Conservation (phyloP, 2,329 filamentous ascomycete species). For the Tolypocladium sp. region DNA sequence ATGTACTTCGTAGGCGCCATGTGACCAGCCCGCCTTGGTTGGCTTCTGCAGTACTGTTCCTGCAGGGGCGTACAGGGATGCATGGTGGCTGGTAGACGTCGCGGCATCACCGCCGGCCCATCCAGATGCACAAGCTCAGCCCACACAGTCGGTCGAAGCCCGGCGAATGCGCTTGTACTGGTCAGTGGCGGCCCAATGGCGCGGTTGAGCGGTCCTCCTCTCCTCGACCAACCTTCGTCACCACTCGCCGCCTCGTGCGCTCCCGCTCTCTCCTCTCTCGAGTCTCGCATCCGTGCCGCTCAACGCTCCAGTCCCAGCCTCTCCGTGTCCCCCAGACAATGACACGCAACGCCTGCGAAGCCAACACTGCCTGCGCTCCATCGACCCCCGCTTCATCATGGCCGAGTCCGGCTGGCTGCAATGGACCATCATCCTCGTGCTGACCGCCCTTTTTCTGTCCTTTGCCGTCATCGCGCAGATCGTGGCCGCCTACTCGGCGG, state of each 20-base stretch:
- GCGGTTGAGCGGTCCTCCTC: neutral
- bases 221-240: neutral
- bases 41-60: neutral
- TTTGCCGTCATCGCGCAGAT: constrained; percentile 45
- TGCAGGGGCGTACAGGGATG: constrained; percentile 1
- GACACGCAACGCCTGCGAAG: constrained; percentile 4
- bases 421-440: constrained; percentile 48
- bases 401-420: constrained; percentile 40
- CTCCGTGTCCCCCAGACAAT: neutral
- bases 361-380: constrained; percentile 6
- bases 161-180: neutral
- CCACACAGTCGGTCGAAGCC: neutral
- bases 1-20: neutral
- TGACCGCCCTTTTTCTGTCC: constrained; percentile 49
- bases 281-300: neutral
- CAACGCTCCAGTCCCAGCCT: neutral
- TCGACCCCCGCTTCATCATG: constrained; percentile 29
- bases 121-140: constrained; percentile 2
- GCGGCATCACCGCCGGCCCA: neutral
- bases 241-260: neutral
- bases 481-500: constrained; percentile 40
- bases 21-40: neutral
- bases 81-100: neutral
- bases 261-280: neutral
- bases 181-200: constrained; percentile 3